Evolutionary conservation across 2,329 filamentous ascomycete species (phyloP).

Genomic region (Blastomyces parvus): DNA sequence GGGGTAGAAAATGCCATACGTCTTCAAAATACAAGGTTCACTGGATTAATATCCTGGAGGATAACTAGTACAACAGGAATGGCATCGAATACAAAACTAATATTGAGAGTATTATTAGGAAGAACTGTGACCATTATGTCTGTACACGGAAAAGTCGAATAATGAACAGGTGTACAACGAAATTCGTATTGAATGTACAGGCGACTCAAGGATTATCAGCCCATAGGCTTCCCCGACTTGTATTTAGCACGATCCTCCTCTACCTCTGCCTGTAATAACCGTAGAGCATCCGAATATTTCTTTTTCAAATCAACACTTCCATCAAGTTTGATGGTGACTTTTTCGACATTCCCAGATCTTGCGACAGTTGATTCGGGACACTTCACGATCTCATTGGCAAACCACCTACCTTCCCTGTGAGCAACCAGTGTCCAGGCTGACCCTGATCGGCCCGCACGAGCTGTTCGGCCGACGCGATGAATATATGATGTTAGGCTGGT

Average conservation of each 20-base stretch:
- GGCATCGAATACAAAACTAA: too few species aligned
- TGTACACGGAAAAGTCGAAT: background rate
- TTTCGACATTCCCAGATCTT: slow-evolving; percentile 22
- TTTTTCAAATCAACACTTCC: slow-evolving; percentile 21
- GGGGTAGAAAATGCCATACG: too few species aligned
- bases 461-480: slow-evolving; percentile 84
- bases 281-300: slow-evolving; percentile 28
- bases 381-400: slow-evolving; percentile 71
- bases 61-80: too few species aligned
- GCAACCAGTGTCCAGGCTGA: slow-evolving; percentile 80
- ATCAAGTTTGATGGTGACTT: slow-evolving; percentile 25
- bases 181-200: background rate
- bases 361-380: slow-evolving; percentile 27
- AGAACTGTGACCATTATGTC: background rate
- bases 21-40: too few species aligned
- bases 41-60: too few species aligned
- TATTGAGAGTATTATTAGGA: background rate
- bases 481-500: slow-evolving; percentile 73
- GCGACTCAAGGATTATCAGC: background rate
- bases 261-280: slow-evolving; percentile 32
- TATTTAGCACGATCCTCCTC: background rate
- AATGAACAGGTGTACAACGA: background rate
- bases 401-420: slow-evolving; percentile 79
- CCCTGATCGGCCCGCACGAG: slow-evolving; percentile 65
- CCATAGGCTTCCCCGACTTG: background rate